These are phyloP conservation scores for Metschnikowia proteae DNA, from an alignment of 805 yeast genomes.

Conservation along the genomic window DNA sequence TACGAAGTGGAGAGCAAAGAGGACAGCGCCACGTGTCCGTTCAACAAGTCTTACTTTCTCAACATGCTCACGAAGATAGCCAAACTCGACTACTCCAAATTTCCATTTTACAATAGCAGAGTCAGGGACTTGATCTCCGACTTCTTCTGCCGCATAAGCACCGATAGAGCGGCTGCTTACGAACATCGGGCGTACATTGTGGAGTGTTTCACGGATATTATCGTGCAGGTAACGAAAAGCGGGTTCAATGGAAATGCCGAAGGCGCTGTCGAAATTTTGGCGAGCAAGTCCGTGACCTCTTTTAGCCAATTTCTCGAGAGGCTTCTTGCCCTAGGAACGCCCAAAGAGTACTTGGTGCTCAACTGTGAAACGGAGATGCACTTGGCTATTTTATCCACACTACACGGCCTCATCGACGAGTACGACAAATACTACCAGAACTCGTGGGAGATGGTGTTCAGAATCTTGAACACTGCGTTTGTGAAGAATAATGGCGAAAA, in stretches of 20 bases:
- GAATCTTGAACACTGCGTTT: conserved; percentile 60
- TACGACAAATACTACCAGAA: conserved; percentile 57
- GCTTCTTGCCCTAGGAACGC: conserved; percentile 35
- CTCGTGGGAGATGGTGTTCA: conserved; percentile 75
- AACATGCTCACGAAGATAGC: conserved; percentile 51
- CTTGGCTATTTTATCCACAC: conserved; percentile 54
- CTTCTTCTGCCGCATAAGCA: conserved; percentile 44
- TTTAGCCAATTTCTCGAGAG: conserved; percentile 43
- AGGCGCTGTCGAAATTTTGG: conserved; percentile 29
- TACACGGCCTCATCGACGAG: conserved; percentile 72
- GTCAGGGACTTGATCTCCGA: conserved; percentile 49
- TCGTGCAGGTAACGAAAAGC: conserved; percentile 36
- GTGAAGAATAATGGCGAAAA: conserved; percentile 21
- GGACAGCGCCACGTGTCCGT: conserved; percentile 38
- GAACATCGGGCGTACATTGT: conserved; percentile 48
- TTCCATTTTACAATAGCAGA: conserved; percentile 37
- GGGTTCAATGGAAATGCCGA: conserved; percentile 34
- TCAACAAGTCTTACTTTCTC: conserved; percentile 54
- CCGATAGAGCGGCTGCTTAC: conserved; percentile 37
- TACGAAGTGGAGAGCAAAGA: conserved; percentile 25
- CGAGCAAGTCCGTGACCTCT: conserved; percentile 46
- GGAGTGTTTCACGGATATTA: conserved; percentile 48
- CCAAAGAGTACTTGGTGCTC: conserved; percentile 43
- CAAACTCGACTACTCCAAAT: conserved; percentile 48
- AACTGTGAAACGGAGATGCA: conserved; percentile 68